phyloP scores from a whole-genome alignment of 2,329 filamentous ascomycete genomes.

The Monosporascus sp. region DNA sequence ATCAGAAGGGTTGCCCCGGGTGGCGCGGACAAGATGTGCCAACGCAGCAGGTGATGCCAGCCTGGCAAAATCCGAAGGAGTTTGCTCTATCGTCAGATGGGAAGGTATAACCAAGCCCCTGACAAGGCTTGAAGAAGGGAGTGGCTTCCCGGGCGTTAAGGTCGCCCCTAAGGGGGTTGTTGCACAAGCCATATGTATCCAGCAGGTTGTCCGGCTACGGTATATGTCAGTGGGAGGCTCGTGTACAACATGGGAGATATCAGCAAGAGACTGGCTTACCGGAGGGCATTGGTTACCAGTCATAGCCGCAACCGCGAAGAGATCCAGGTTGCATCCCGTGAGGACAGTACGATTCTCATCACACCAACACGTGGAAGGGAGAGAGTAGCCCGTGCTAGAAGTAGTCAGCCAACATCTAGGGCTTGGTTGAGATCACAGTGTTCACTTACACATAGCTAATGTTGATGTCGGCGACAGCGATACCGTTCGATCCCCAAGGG shows the following conservation, averaged over 20 bases:
- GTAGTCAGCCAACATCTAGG: not conserved
- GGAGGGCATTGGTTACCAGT: conserved; percentile 4
- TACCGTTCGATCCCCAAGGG: not conserved
- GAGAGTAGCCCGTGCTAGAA: conserved; percentile 10
- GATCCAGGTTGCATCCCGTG: conserved; percentile 15
- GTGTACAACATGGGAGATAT: not conserved
- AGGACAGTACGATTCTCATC: conserved; percentile 1
- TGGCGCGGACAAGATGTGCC: conserved; percentile 4
- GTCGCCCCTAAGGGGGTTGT: conserved; percentile 11
- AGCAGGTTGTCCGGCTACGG: conserved; percentile 2
- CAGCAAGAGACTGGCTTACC: not conserved
- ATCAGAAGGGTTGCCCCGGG: not conserved
- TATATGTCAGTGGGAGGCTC: not conserved
- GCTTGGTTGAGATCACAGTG: not conserved
- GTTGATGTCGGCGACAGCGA: conserved; percentile 10
- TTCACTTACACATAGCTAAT: conserved; percentile 15
- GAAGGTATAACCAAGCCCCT: conserved; percentile 16
- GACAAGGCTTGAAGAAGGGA: conserved; percentile 14
- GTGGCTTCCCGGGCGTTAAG: not conserved
- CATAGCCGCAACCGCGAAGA: conserved; percentile 3
- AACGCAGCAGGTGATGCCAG: conserved; percentile 10
- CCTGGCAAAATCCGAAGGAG: conserved; percentile 10
- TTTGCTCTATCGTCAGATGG: conserved; percentile 12
- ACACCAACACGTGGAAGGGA: conserved; percentile 14
- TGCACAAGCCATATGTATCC: conserved; percentile 6